Evolutionary conservation across 257 asterid genomes (phyloP).

Genomic region (Gynochthodes officinalis): DNA sequence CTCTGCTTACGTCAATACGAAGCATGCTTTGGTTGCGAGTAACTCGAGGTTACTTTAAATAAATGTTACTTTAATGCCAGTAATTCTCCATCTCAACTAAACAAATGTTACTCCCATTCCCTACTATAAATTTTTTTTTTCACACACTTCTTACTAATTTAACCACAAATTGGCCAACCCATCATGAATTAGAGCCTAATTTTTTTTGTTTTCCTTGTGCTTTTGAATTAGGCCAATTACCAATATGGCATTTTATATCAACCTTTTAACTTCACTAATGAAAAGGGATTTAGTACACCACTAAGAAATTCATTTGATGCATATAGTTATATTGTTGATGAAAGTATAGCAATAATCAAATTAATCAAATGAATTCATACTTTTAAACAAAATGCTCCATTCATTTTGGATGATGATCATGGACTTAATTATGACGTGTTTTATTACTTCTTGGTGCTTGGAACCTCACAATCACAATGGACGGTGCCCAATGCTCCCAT

Average conservation of each 20-base stretch:
- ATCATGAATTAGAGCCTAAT: constrained; percentile 1
- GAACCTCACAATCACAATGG: too few species aligned
- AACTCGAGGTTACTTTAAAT: constrained; percentile 29
- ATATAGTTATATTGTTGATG: too few species aligned
- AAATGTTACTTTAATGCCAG: not conserved
- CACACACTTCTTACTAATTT: not conserved
- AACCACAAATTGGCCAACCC: not conserved
- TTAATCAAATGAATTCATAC: not conserved
- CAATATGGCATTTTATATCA: too few species aligned
- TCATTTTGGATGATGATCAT: not conserved
- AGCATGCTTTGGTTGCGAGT: constrained; percentile 33
- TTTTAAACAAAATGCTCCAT: not conserved
- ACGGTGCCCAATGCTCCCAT: not conserved
- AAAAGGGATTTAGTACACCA: too few species aligned
- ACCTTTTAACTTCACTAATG: too few species aligned
- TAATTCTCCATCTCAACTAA: not conserved
- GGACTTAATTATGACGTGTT: too few species aligned
- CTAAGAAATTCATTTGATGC: too few species aligned
- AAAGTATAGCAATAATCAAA: not conserved
- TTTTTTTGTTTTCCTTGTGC: not conserved
- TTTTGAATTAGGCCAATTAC: not conserved
- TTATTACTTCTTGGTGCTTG: too few species aligned
- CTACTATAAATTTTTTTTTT: too few species aligned
- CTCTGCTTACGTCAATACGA: constrained; percentile 26
- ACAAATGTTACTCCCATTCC: constrained; percentile 11